A percentile compares a stretch with the other conserved stretches of the same genome.
Evolutionary conservation across 768 basidiomycete species (phyloP).

Genomic region (Asterophora parasitica): DNA sequence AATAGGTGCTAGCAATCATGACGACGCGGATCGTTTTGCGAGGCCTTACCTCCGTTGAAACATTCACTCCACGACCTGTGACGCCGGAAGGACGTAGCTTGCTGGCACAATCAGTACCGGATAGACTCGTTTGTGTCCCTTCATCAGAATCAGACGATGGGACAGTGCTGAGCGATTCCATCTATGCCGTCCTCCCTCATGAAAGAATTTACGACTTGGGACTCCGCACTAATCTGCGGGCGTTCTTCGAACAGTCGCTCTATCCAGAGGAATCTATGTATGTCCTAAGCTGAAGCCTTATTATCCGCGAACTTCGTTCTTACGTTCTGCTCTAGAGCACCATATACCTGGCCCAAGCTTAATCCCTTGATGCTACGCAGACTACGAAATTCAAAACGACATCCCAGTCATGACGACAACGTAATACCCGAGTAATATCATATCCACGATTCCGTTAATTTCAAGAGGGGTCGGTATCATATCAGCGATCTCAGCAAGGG

Average conservation of each 20-base stretch:
- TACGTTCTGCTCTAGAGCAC: slow-evolving; percentile 10
- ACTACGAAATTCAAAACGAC: slow-evolving; percentile 14
- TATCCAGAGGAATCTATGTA: background rate
- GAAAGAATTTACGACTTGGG: slow-evolving; percentile 39
- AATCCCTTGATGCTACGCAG: slow-evolving; percentile 29
- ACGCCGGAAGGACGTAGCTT: background rate
- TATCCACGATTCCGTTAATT: too few species aligned
- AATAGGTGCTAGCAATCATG: slow-evolving; percentile 26
- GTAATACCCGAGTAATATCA: background rate
- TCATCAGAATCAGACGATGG: background rate
- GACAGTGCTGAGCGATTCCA: slow-evolving; percentile 1
- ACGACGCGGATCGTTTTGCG: slow-evolving; percentile 23
- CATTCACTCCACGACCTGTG: slow-evolving; percentile 8
- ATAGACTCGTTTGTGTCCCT: slow-evolving; percentile 24
- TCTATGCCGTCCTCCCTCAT: slow-evolving; percentile 18
- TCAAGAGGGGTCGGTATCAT: too few species aligned
- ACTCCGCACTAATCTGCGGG: slow-evolving; percentile 22
- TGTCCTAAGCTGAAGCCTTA: slow-evolving; percentile 1
- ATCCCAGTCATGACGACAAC: background rate
- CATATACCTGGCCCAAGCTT: slow-evolving; percentile 34
- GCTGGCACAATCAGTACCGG: background rate
- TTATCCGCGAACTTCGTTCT: background rate
- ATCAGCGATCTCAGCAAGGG: too few species aligned
- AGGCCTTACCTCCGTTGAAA: slow-evolving; percentile 34
- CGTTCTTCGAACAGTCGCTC: slow-evolving; percentile 11